Base-by-base conservation (phyloP, 257 asterid species). In the Ilex aquifolium region DNA sequence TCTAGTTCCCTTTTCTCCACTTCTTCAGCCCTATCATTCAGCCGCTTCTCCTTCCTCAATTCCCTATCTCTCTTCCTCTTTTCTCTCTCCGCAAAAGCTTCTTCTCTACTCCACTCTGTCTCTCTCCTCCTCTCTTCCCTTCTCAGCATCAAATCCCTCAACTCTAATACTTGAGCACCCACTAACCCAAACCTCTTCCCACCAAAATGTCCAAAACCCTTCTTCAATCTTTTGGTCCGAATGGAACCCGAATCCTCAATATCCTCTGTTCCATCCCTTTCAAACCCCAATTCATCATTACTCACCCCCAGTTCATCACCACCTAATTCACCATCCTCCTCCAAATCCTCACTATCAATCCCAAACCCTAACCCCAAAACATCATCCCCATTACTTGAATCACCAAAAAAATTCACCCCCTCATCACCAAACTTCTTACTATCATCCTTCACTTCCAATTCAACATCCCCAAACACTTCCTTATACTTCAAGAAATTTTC, bases 401-500 rank as follows among this genome's bases (percentile, higher is more conserved):
- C 15, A 2, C 88, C 79, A 42, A 78, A 62, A 52, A 77, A 56
- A 3, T 67, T 66, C 65, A 70, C 62, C 4, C 74, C 74, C 64
- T 77, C 88, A 3, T 71, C 81, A 61, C 78, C 88, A 64, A 76
- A 76, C 16, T 62, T 78, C 60, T 71, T 70, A 10, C 48, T 31
- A 55, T 70, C 61, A 44, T 54, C 77, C 57, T 71, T 72, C 0
- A 65, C 56, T 40, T 85, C 88, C 12, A 89, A 60, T 67, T 87
- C 94, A 4, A 89, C 83, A 72, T 92, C 99, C 36, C 99, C 99
- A 56, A 92, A 92, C 7, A 92, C 97, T 51, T 92, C 78, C 73
- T 83, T 92, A 67, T 92, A 92, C 80, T 69, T 85, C 60, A 89
- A 61, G 76, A 92, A 92, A 68, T 89, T 89, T 72, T 87, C 97